Conservation (phyloP, 176 grass and related monocot genomes). For the Rhynchospora breviuscula region DNA sequence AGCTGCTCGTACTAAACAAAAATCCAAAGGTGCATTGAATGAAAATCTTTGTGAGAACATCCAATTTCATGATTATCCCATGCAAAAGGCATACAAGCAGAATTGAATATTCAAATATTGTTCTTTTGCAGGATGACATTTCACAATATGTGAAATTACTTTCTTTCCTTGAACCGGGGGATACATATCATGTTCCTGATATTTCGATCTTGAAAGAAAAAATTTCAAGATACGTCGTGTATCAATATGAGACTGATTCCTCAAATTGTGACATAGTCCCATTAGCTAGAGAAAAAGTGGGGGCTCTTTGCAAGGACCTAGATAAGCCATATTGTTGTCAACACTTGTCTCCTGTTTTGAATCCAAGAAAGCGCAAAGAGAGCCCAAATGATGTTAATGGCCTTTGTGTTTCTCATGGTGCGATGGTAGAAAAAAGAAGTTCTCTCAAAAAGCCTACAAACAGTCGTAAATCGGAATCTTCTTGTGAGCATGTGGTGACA, state of each 20-base stretch:
- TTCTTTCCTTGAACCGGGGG: slow-evolving; percentile 58
- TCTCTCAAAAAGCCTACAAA: background rate
- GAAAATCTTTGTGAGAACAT: background rate
- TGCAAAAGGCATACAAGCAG: background rate
- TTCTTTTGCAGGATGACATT: slow-evolving; percentile 60
- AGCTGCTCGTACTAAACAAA: slow-evolving; percentile 51
- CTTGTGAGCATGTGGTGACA: background rate
- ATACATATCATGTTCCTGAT: background rate
- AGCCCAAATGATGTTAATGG: background rate
- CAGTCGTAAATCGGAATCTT: background rate
- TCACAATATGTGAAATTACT: slow-evolving; percentile 52
- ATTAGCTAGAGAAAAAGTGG: background rate
- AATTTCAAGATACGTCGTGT: slow-evolving; percentile 38
- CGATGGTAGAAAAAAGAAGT: background rate
- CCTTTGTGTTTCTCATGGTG: background rate
- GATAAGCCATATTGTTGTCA: background rate
- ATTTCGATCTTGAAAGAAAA: slow-evolving; percentile 42
- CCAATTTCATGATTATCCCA: background rate
- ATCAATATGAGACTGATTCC: slow-evolving; percentile 52
- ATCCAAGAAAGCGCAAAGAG: background rate
- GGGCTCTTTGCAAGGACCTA: background rate
- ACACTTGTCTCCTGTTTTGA: background rate
- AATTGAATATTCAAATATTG: slow-evolving; percentile 11
- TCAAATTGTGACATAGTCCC: slow-evolving; percentile 23
- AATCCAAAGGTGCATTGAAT: slow-evolving; percentile 44